Evolutionary conservation across 768 basidiomycete species (phyloP).

Genomic region (Tylopilus cervinicoccineus): DNA sequence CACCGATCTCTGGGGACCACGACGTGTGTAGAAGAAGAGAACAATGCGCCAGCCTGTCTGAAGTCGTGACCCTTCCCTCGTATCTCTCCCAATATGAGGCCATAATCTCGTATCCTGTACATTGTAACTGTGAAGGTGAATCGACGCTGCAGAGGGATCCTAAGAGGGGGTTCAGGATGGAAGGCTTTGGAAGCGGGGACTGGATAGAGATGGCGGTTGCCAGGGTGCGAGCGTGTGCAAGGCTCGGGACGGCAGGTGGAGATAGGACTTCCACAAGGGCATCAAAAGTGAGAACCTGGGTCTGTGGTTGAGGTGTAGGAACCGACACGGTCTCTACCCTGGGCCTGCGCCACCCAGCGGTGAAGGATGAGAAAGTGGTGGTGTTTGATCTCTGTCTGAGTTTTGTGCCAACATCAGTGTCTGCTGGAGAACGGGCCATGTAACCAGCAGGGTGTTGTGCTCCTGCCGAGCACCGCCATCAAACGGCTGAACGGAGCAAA

Average conservation of each 20-base stretch:
- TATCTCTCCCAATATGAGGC: slow-evolving; percentile 64
- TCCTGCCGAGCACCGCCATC: slow-evolving; percentile 9
- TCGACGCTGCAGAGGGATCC: slow-evolving; percentile 52
- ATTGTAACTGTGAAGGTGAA: slow-evolving; percentile 55
- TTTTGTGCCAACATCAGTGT: slow-evolving; percentile 30
- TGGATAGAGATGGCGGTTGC: slow-evolving; percentile 45
- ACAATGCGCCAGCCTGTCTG: slow-evolving; percentile 62
- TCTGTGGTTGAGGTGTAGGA: slow-evolving; percentile 26
- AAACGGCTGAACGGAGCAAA: neutral
- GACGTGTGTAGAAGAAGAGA: slow-evolving; percentile 51
- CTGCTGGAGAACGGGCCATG: slow-evolving; percentile 31
- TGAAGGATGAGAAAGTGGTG: slow-evolving; percentile 37
- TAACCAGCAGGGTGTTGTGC: slow-evolving; percentile 11
- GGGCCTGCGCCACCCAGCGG: slow-evolving; percentile 36
- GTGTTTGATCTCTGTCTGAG: slow-evolving; percentile 42
- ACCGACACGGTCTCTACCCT: slow-evolving; percentile 28
- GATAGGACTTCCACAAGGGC: slow-evolving; percentile 42
- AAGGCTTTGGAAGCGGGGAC: slow-evolving; percentile 53
- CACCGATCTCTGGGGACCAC: slow-evolving; percentile 71
- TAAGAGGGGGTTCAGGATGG: slow-evolving; percentile 56
- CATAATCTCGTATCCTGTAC: slow-evolving; percentile 69
- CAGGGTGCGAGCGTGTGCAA: slow-evolving; percentile 59
- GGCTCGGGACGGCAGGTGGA: slow-evolving; percentile 60
- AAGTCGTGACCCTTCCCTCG: slow-evolving; percentile 44
- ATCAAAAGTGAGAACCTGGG: slow-evolving; percentile 36